A percentile compares a stretch with the other conserved stretches of the same genome.
Evolutionary conservation across 192 early-diverging fungal species (phyloP).

Genomic region (Pilobolus umbonatus): DNA sequence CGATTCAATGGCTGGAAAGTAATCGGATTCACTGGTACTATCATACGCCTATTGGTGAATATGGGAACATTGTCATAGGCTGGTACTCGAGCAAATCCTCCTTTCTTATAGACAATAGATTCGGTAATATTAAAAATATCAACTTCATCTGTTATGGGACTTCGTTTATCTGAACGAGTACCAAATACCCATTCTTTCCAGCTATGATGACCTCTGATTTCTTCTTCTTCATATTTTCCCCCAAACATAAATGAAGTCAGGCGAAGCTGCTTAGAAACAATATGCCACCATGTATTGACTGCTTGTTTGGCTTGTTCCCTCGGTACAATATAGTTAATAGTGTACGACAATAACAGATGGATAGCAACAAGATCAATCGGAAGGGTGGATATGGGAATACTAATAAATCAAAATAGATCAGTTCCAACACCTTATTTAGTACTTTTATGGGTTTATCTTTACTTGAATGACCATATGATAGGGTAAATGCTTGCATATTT

Average conservation of each 20-base stretch:
- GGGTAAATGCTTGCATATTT: conserved; percentile 44
- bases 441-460: conserved; percentile 20
- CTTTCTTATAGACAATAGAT: background rate
- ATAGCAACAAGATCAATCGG: conserved; percentile 74
- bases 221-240: conserved; percentile 67
- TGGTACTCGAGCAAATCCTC: conserved; percentile 70
- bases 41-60: conserved; percentile 70
- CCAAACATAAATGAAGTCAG: conserved; percentile 80
- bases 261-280: conserved; percentile 58
- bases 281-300: conserved; percentile 59
- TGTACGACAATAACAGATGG: conserved; percentile 68
- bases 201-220: too few species aligned
- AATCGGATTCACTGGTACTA: conserved; percentile 64
- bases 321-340: conserved; percentile 56
- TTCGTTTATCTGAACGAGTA: too few species aligned
- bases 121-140: conserved; percentile 27
- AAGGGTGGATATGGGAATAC: conserved; percentile 33
- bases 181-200: conserved; percentile 50
- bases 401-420: conserved; percentile 9
- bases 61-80: conserved; percentile 71
- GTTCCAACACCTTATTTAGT: background rate
- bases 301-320: conserved; percentile 40
- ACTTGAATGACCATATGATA: conserved; percentile 61
- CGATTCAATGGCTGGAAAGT: conserved; percentile 46
- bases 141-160: conserved; percentile 34